Base-by-base conservation (phyloP, 768 basidiomycete genomes). In the Guyanaporus albipodus region DNA sequence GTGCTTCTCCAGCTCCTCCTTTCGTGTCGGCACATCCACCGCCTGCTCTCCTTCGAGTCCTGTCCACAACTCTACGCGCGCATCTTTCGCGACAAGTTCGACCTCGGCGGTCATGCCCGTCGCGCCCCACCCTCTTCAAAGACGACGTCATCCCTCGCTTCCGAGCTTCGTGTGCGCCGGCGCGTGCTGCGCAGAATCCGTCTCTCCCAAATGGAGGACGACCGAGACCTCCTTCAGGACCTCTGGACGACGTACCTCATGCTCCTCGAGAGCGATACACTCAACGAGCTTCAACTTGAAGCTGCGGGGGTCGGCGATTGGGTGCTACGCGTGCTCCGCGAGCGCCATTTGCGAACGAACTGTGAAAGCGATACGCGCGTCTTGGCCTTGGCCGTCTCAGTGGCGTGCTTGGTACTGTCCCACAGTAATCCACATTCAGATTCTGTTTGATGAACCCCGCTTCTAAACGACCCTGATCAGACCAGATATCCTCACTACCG, bases 201-300 rank as follows among this genome's bases (percentile, higher is more conserved):
- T 19, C 65, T 57, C 24, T 49, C 41, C 21, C 50, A 50, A n/a
- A n/a, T n/a, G 17, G 48, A 75, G 37, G 62, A 69, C 3, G 33
- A 42, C 4, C 53, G 46, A 23, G 49, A 58, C 22, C 50, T 76
- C 35, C 52, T 59, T 1, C 67, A 70, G 29, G 82, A 82, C 58
- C 57, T 85, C 19, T 82, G 79, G 74, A 75, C 75, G 8, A 74
- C 74, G 6, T 70, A 80, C 47, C 69, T 80, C 50, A 82, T 85
- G 77, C 57, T 79, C n/a, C 57, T 82, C 26, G 84, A 86, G 58
- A 76, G 74, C 53, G 71, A 73, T 29, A 69, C 68, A 4, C 59
- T 70, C 40, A 82, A 80, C 53, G 71, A 71, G 46, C 57, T 50
- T 19, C 75, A 80, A 21, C 69, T 83, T 9, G 56, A 59, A 14